Evolutionary conservation across 192 early-diverging fungal genomes (phyloP), one percentile per base, ranked within the genome.

Genomic region (Entophlyctis helioformis): DNA sequence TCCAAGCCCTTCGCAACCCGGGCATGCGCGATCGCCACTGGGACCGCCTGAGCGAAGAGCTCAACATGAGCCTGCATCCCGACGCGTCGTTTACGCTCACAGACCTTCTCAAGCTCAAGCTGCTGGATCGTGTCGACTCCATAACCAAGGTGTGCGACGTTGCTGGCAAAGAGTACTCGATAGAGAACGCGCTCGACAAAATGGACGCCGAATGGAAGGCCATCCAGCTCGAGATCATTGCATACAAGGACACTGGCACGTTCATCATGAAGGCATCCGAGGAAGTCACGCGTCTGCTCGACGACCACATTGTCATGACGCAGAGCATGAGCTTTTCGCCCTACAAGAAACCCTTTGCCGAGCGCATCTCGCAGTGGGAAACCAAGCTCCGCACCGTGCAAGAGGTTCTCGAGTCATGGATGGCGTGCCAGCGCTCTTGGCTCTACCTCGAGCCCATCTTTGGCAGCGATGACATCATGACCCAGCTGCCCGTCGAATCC

Each of bases 231-330:
- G 74, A 76, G 40, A 69, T 77, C 39, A 32, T 75, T n/a, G 42
- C 68, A 7, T 77, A 77, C 51, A 77, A 77, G 48, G 74, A 77
- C 39, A 72, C 72, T 25, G 74, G 74, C 24, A 77, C 74, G 15
- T 64, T 43, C 39, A 75, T 77, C 25, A 76, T 77, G 74, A 66
- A 67, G 25, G 63, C 68, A 2, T 72, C 74, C 5, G 74, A 77
- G 34, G 74, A 77, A 56, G 59, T 72, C 36, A 53, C 65, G 23
- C 56, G 72, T 4, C 39, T 74, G 34, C 43, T 77, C 33, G 74
- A 77, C 39, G 74, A 77, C 43, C 74, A 77, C 45, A 62, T 77
- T 46, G 74, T 77, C 19, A 71, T 77, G 71, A 72, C 74, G n/a
- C 74, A 77, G 47, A 66, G 59, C 21, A 75, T 77, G 74, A 64